Base-by-base conservation (phyloP, 2,329 filamentous ascomycete species). In the Tolypocladium nubicola region DNA sequence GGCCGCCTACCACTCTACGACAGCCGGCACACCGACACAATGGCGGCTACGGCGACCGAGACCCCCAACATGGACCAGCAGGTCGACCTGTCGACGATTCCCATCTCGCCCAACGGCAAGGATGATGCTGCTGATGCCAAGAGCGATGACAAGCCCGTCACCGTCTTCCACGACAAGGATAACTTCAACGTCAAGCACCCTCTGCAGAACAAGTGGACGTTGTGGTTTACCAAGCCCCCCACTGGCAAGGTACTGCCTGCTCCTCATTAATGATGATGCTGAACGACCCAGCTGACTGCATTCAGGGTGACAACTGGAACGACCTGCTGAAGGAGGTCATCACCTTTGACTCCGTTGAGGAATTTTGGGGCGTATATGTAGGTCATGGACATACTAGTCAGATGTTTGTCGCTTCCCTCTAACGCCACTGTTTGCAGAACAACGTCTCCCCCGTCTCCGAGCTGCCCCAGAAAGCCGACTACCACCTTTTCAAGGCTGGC, bases 181-280 rank as follows among this genome's bases (percentile, higher is more conserved):
- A 97, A 99, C 81, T 99, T 99, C 84, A 99, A 96, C 68, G 94
- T 99, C 75, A 99, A 97, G 83, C 94, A 99, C 74, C 93, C 92
- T 64, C 83, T 99, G 60, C 92, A 96, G 83, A 89, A 97, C 80
- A 88, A 89, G 72, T 99, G 94, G 94, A 97, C 94, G 59, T 81
- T 99, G 57, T 99, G 95, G 95, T 99, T 97, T 80, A 97, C 93
- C 68, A 97, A 97, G 83, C 93, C 94, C 56, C 89, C 93, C 49
- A 95, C 87, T 72, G 92, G 91, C 78, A 97, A 95, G 87, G 91
- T 94, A 75, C 59, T 45, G 4, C 78, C 67, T 52, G 56, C 52
- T 9, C 30, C 37, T 30, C 21, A 54, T 56, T 16, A 45, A 26
- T 23, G 54, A 21, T 45, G 10, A 26, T n/a, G 19, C 13, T 1